Conservation (phyloP, 257 asterid genomes). For the Solanum microdontum region DNA sequence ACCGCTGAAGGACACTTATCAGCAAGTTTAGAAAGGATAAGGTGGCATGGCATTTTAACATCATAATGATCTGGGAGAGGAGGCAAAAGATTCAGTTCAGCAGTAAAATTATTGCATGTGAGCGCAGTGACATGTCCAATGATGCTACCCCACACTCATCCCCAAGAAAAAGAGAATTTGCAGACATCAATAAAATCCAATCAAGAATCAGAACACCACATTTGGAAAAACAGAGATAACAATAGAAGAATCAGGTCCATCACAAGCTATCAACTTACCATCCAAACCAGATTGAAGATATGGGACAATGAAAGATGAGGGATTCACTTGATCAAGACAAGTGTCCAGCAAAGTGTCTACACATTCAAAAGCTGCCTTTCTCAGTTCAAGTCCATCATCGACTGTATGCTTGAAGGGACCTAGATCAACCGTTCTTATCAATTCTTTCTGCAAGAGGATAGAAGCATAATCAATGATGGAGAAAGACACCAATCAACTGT, state of each 20-base stretch:
- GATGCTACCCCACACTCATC: neutral
- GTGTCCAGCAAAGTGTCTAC: slow-evolving; percentile 91
- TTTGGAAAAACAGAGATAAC: neutral
- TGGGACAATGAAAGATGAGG: slow-evolving; percentile 95
- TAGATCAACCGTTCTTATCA: slow-evolving; percentile 96
- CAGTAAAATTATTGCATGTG: neutral
- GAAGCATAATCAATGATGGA: neutral
- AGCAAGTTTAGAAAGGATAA: slow-evolving; percentile 90
- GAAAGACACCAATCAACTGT: neutral
- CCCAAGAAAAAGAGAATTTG: neutral
- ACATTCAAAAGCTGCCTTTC: slow-evolving; percentile 98
- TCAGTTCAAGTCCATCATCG: slow-evolving; percentile 97
- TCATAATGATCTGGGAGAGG: slow-evolving; percentile 80
- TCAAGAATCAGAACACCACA: neutral
- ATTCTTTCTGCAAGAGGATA: slow-evolving; percentile 68
- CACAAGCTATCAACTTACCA: slow-evolving; percentile 40
- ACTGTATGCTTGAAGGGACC: slow-evolving; percentile 99
- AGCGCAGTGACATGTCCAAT: neutral
- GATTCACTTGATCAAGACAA: slow-evolving; percentile 96
- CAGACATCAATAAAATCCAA: neutral
- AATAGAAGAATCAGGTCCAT: neutral
- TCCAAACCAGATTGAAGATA: slow-evolving; percentile 86
- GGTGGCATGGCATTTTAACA: slow-evolving; percentile 99
- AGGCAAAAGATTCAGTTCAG: slow-evolving; percentile 2
- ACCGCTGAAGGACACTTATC: slow-evolving; percentile 98